Conservation (phyloP, 2,329 filamentous ascomycete genomes). For the Colletotrichum karsti region DNA sequence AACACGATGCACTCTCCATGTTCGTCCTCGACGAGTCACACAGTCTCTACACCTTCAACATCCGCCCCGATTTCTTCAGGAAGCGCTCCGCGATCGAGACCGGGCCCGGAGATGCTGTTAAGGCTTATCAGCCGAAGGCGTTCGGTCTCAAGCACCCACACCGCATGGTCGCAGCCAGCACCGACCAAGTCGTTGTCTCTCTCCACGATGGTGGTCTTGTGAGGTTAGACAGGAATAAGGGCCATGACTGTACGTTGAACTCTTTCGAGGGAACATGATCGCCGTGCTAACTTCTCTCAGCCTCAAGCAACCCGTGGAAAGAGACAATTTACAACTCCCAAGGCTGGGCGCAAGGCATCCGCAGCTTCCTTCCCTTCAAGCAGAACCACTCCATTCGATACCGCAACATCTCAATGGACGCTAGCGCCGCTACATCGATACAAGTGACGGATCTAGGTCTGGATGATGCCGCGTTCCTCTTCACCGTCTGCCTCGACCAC, state of each 20-base stretch:
- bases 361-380: slow-evolving; percentile 73
- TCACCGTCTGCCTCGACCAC: slow-evolving; percentile 91
- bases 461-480: slow-evolving; percentile 62
- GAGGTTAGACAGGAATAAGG: slow-evolving; percentile 69
- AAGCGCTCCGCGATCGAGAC: slow-evolving; percentile 75
- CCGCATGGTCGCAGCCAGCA: slow-evolving; percentile 77
- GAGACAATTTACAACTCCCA: slow-evolving; percentile 79
- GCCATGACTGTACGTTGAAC: slow-evolving; percentile 52
- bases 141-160: slow-evolving; percentile 83
- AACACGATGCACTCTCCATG: slow-evolving; percentile 79
- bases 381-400: slow-evolving; percentile 70
- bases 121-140: slow-evolving; percentile 75
- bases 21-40: slow-evolving; percentile 84
- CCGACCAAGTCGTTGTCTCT: slow-evolving; percentile 80
- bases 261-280: neutral
- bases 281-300: slow-evolving; percentile 36
- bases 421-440: slow-evolving; percentile 72
- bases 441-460: slow-evolving; percentile 61
- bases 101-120: slow-evolving; percentile 79
- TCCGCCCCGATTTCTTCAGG: slow-evolving; percentile 85
- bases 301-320: slow-evolving; percentile 62
- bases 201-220: slow-evolving; percentile 83
- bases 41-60: slow-evolving; percentile 83
- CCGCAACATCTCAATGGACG: slow-evolving; percentile 71
- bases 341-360: slow-evolving; percentile 74